Conservation (phyloP, 1,284 basidiomycete species). For the Laetiporus sulphureus region DNA sequence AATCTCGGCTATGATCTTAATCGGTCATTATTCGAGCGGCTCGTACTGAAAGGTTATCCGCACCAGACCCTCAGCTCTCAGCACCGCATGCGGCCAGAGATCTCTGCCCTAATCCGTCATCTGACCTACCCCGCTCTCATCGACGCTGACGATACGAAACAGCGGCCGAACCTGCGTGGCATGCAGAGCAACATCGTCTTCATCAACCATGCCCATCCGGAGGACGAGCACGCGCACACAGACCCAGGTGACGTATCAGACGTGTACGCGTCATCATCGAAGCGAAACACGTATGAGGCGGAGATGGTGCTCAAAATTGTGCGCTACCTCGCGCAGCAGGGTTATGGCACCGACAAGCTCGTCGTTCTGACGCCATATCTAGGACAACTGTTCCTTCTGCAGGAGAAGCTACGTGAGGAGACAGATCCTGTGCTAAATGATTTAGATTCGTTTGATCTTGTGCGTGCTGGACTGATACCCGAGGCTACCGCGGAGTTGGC, state of each 20-base stretch:
- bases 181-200: conserved; percentile 53
- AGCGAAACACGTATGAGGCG: conserved; percentile 49
- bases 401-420: conserved; percentile 35
- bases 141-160: conserved; percentile 42
- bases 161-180: conserved; percentile 45
- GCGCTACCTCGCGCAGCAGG: conserved; percentile 58
- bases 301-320: conserved; percentile 60
- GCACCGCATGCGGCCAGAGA: conserved; percentile 68
- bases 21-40: conserved; percentile 57
- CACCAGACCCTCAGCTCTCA: conserved; percentile 50
- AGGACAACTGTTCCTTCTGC: conserved; percentile 52
- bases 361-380: conserved; percentile 63
- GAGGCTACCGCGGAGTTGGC: conserved; percentile 28
- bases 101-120: conserved; percentile 47
- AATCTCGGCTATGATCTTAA: conserved; percentile 61
- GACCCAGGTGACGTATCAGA: conserved; percentile 39
- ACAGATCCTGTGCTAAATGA: conserved; percentile 57
- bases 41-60: conserved; percentile 55
- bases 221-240: conserved; percentile 35
- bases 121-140: conserved; percentile 59
- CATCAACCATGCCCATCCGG: conserved; percentile 49
- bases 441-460: conserved; percentile 50
- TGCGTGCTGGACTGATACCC: conserved; percentile 44
- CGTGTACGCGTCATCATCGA: conserved; percentile 42
- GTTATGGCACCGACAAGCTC: conserved; percentile 50